Evolutionary conservation across 768 basidiomycete genomes (phyloP), one percentile per base, ranked within the genome.

Genomic region (Exidia glandulosa): DNA sequence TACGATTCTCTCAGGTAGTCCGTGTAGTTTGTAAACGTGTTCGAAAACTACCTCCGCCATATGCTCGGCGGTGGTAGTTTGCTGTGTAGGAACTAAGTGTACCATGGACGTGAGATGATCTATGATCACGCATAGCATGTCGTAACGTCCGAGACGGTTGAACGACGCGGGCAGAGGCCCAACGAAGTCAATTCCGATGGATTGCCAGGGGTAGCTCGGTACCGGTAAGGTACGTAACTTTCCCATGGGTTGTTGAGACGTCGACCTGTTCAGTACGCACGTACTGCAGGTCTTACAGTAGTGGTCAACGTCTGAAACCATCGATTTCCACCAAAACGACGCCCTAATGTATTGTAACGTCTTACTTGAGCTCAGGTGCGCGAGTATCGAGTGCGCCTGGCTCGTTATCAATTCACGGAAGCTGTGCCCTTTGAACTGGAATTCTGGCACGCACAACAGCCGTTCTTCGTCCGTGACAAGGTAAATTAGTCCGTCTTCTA

Each of bases 41-140:
- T 63, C 14, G 1, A 69, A 3, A 41, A 69, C 72, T 23, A 72
- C 58, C 69, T 69, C 71, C 0, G 70, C 71, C 10, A 74, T 34
- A 7, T 75, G 66, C 60, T 63, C 37, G 2, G 69, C 56, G 0
- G 45, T 4, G 30, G 57, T 63, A 4, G 33, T 63, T 7, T 67
- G 72, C 2, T 62, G 61, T 3, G 70, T 64, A 0, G 69, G 73
- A 30, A 72, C 67, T 0, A 74, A 52, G 33, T 74, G 74, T 12
- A 71, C 69, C 72, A 74, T 73, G 9, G 61, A 30, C 23, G 62
- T 66, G n/a, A 68, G 60, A 12, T 54, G 25, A 41, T 62, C 59
- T 36, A 71, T 64, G 1, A 74, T 60, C 2, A 73, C 71, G 64
- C 67, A 70, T 2, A 73, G 55, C 57, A 69, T 69, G 41, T 74